These are phyloP conservation scores for Triticum dicoccoides DNA, from an alignment of 176 grass and related monocot genomes.

Conservation along the genomic window DNA sequence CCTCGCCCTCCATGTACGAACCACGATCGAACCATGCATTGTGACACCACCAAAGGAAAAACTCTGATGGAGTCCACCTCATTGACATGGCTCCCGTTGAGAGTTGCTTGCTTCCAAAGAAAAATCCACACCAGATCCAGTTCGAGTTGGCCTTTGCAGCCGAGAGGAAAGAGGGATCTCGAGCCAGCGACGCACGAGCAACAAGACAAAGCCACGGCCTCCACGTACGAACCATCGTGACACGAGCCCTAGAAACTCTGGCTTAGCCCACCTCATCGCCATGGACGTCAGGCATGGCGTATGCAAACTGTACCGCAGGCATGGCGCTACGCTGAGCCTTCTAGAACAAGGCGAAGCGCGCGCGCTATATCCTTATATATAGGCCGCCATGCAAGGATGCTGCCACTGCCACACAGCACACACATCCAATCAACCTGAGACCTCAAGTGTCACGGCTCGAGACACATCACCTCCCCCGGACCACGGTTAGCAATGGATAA, in stretches of 20 bases:
- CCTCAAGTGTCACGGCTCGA: no score
- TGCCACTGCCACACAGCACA: neutral
- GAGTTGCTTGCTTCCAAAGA: neutral
- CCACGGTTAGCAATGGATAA: neutral
- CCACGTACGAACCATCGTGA: neutral
- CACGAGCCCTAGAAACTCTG: neutral
- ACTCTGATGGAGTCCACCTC: no score
- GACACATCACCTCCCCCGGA: neutral
- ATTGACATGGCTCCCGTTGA: no score
- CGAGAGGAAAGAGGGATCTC: neutral
- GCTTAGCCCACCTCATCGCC: neutral
- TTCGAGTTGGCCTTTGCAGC: neutral
- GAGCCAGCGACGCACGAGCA: neutral
- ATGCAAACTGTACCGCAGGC: neutral
- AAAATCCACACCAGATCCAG: neutral
- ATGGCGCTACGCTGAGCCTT: neutral
- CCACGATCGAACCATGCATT: no score
- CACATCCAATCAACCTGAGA: neutral
- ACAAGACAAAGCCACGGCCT: neutral
- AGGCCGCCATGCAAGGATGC: constrained; percentile 3
- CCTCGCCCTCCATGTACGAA: no score
- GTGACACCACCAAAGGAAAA: no score
- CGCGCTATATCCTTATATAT: neutral
- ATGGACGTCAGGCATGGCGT: constrained; percentile 6
- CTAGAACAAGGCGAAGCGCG: neutral